A percentile compares a stretch with the other conserved stretches of the same genome.
These are phyloP conservation scores for Syzygium aqueum DNA, from an alignment of 345 rosid species.

Conservation along the genomic window DNA sequence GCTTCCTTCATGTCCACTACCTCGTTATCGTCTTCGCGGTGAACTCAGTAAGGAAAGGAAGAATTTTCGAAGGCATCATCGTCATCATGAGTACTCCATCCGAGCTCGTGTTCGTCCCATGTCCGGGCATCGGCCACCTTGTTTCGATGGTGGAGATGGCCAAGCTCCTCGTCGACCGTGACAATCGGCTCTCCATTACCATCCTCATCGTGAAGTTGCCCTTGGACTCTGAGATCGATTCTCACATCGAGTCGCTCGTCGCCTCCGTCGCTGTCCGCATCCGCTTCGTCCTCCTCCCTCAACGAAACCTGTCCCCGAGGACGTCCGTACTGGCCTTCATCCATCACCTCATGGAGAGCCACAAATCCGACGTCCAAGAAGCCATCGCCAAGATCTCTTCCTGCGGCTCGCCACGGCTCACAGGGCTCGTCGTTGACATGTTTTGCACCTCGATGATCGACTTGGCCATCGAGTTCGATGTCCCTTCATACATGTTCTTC, in stretches of 20 bases:
- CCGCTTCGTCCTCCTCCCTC: conserved; percentile 19
- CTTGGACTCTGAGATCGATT: not conserved
- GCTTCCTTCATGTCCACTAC: not conserved
- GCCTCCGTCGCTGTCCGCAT: conserved; percentile 16
- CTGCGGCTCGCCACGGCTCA: conserved; percentile 14
- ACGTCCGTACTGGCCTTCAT: not conserved
- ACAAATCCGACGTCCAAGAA: conserved; percentile 18
- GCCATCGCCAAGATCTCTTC: conserved; percentile 9
- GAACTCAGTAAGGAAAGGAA: not conserved
- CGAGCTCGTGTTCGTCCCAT: not conserved
- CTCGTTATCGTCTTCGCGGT: not conserved
- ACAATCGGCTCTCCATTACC: conserved; percentile 32
- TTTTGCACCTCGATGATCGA: conserved; percentile 40
- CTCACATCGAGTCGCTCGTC: not conserved
- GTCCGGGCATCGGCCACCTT: conserved; percentile 32
- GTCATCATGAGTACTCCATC: conserved; percentile 1
- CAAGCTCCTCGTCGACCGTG: conserved; percentile 28
- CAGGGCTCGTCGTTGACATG: conserved; percentile 47
- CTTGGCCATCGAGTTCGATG: conserved; percentile 24
- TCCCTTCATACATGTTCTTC: conserved; percentile 40
- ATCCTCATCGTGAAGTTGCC: conserved; percentile 22
- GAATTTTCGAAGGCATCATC: not conserved
- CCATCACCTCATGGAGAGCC: not conserved
- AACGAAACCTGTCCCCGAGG: not conserved
- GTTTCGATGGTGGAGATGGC: conserved; percentile 28